These are phyloP conservation scores for Trametes cubensis DNA, from an alignment of 768 basidiomycete genomes.

Conservation along the genomic window DNA sequence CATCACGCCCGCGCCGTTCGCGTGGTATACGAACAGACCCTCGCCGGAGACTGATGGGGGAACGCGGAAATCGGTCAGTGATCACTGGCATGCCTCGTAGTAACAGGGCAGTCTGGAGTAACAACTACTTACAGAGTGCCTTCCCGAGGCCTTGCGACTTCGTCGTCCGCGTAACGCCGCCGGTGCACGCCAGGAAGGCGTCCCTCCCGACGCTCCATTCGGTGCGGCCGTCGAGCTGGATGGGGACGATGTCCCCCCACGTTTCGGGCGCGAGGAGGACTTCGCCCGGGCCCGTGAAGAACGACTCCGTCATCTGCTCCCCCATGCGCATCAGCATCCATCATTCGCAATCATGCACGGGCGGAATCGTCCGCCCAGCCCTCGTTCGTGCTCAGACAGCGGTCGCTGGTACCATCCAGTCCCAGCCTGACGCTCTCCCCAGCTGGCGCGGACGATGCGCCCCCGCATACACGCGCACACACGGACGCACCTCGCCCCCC, in stretches of 20 bases:
- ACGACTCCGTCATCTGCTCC: slow-evolving; percentile 31
- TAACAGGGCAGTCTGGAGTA: neutral
- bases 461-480: neutral
- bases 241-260: slow-evolving; percentile 40
- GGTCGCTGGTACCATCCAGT: too few species aligned
- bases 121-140: slow-evolving; percentile 36
- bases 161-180: slow-evolving; percentile 28
- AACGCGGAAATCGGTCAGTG: neutral
- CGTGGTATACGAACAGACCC: slow-evolving; percentile 35
- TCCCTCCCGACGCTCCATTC: slow-evolving; percentile 36
- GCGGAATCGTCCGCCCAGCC: neutral
- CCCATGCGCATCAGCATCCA: neutral
- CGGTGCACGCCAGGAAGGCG: slow-evolving; percentile 36
- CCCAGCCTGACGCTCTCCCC: too few species aligned
- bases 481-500: slow-evolving; percentile 31
- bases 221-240: slow-evolving; percentile 32
- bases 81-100: neutral
- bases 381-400: too few species aligned
- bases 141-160: slow-evolving; percentile 37
- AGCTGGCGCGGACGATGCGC: neutral
- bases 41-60: slow-evolving; percentile 38
- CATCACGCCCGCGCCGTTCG: slow-evolving; percentile 33
- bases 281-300: slow-evolving; percentile 36
- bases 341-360: neutral
- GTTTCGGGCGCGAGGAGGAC: slow-evolving; percentile 38